Percentiles rank a stretch among this genome's conserved stretches.
phyloP scores from a whole-genome alignment of 257 asterid genomes.

The Nicotiana obtusifolia region DNA sequence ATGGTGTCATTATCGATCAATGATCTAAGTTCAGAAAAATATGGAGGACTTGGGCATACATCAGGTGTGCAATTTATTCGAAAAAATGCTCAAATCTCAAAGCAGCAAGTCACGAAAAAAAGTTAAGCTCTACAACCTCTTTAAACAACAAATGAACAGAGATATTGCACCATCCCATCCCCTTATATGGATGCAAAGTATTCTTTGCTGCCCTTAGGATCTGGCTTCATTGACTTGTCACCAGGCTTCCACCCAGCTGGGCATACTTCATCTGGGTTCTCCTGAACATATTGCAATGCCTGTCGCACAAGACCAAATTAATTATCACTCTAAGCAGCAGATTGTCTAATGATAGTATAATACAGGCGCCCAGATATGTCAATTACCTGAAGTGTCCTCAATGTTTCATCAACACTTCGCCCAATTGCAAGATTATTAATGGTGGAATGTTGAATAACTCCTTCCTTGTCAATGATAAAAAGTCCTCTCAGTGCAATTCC shows the following conservation, averaged over 20 bases:
- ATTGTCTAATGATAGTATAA: neutral
- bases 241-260: conserved; percentile 99
- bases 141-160: neutral
- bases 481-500: conserved; percentile 96
- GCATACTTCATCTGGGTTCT: conserved; percentile 98
- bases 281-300: conserved; percentile 95
- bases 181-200: conserved; percentile 75
- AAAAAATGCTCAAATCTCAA: conserved; percentile 1
- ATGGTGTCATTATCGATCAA: neutral
- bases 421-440: conserved; percentile 92
- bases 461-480: conserved; percentile 91
- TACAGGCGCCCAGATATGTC: neutral
- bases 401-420: conserved; percentile 88
- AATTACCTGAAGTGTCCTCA: conserved; percentile 89
- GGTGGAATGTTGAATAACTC: conserved; percentile 90
- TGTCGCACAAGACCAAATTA: conserved; percentile 15
- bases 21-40: neutral
- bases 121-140: conserved; percentile 17
- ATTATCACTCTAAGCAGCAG: neutral
- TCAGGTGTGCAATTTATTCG: neutral
- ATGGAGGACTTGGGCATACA: neutral
- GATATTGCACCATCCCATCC: neutral
- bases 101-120: neutral
- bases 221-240: conserved; percentile 96
- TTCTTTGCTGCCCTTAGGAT: conserved; percentile 89